A percentile compares a stretch with the other conserved stretches of the same genome.
These are phyloP conservation scores for Malus sylvestris DNA, from an alignment of 306 rosid genomes.

Conservation along the genomic window DNA sequence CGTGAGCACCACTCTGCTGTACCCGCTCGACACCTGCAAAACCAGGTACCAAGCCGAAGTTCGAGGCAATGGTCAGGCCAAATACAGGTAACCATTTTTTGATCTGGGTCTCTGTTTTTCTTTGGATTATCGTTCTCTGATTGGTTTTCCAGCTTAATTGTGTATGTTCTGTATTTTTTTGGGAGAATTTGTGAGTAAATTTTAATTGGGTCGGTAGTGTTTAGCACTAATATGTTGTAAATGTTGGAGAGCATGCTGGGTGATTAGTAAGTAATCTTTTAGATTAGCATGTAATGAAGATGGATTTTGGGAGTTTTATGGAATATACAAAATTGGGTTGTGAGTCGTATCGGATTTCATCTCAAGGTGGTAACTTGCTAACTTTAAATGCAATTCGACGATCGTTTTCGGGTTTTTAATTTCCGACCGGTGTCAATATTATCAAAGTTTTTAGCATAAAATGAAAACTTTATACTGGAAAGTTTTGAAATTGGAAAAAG, in stretches of 20 bases:
- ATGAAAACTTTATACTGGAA: background rate
- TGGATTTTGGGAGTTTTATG: background rate
- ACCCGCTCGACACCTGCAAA: conserved; percentile 95
- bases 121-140: background rate
- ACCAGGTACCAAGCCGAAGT: conserved; percentile 94
- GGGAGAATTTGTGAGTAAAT: background rate
- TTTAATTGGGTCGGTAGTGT: background rate
- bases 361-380: background rate
- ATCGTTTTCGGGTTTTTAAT: background rate
- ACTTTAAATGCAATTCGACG: background rate
- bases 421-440: background rate
- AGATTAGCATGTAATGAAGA: background rate
- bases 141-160: background rate
- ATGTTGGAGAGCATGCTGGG: background rate
- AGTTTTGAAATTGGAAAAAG: background rate
- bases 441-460: background rate
- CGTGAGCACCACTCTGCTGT: conserved; percentile 79
- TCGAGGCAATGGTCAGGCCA: conserved; percentile 55
- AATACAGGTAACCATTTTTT: conserved; percentile 44
- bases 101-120: background rate
- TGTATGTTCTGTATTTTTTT: background rate
- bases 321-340: background rate
- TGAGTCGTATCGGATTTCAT: background rate
- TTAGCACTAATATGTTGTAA: background rate
- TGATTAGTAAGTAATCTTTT: background rate